Percentiles rank a stretch among this genome's conserved stretches.
phyloP scores from a whole-genome alignment of 257 asterid genomes.

The Ajuga chamaepitys region DNA sequence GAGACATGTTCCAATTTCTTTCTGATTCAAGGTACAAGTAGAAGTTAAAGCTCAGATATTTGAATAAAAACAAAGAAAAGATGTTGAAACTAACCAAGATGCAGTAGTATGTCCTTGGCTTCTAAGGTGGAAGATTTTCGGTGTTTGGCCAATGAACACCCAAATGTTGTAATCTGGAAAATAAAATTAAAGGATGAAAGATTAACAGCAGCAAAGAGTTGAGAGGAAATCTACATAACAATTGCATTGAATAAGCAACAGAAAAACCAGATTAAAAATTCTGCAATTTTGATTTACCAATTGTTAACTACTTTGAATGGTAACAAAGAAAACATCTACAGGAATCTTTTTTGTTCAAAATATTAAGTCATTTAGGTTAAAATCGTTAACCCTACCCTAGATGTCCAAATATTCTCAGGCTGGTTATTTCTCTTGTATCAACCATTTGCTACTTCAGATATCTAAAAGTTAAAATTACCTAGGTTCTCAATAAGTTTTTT shows the following conservation, averaged over 20 bases:
- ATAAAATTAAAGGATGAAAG: background rate
- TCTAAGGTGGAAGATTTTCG: conserved; percentile 82
- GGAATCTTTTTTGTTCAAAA: too few species aligned
- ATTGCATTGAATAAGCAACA: conserved; percentile 10
- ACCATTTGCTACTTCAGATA: too few species aligned
- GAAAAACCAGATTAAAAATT: background rate
- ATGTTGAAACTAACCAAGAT: conserved; percentile 61
- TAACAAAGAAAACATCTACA: background rate
- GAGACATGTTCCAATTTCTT: conserved; percentile 80
- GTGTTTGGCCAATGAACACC: conserved; percentile 90
- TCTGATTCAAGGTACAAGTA: conserved; percentile 35
- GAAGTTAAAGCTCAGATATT: conserved; percentile 16
- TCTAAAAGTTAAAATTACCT: too few species aligned
- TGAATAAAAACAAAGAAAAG: conserved; percentile 3
- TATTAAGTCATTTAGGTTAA: too few species aligned
- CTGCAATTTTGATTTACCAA: background rate
- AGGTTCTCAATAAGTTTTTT: too few species aligned
- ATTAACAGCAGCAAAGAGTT: background rate
- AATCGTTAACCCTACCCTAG: too few species aligned
- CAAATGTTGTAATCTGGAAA: conserved; percentile 67
- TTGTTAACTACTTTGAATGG: background rate
- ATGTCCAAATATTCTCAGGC: too few species aligned
- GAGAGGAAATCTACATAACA: background rate
- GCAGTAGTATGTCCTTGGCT: conserved; percentile 85
- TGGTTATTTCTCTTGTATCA: too few species aligned